These are phyloP conservation scores for Clarkia xantiana DNA, from an alignment of 345 rosid genomes.

Conservation along the genomic window DNA sequence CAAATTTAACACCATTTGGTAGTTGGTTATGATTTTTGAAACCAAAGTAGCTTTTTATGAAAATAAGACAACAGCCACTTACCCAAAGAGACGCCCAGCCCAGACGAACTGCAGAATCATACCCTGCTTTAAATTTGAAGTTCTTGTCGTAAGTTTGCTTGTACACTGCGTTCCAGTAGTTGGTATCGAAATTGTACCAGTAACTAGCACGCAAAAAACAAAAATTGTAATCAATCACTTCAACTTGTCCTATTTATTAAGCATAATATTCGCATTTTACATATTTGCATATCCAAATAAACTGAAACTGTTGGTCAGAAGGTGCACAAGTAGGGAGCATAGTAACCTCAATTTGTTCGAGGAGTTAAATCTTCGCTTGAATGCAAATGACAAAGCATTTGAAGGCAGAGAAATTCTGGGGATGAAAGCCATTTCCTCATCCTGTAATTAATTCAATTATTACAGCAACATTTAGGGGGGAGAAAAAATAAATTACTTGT, in stretches of 20 bases:
- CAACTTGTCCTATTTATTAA: background rate
- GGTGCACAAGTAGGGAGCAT: background rate
- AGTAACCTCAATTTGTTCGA: conserved; percentile 75
- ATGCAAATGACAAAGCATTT: conserved; percentile 69
- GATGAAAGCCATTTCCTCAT: conserved; percentile 63
- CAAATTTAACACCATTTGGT: too few species aligned
- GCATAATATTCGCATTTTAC: background rate
- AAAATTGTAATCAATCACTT: background rate
- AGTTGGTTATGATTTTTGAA: background rate
- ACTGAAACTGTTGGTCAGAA: too few species aligned
- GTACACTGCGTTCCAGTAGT: conserved; percentile 89
- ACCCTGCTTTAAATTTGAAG: conserved; percentile 87
- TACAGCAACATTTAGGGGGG: conserved; percentile 1
- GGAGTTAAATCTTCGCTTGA: conserved; percentile 74
- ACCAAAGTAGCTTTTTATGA: background rate
- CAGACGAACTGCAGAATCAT: conserved; percentile 70
- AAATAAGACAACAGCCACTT: conserved; percentile 10
- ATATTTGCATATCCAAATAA: background rate
- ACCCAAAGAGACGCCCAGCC: conserved; percentile 99
- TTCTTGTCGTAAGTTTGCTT: conserved; percentile 80
- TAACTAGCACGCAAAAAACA: conserved; percentile 29
- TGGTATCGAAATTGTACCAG: conserved; percentile 69
- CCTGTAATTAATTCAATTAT: conserved; percentile 32
- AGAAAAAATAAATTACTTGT: too few species aligned
- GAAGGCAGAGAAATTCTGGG: conserved; percentile 83